These are phyloP conservation scores for Candida pini DNA, from an alignment of 805 yeast species.

Conservation along the genomic window DNA sequence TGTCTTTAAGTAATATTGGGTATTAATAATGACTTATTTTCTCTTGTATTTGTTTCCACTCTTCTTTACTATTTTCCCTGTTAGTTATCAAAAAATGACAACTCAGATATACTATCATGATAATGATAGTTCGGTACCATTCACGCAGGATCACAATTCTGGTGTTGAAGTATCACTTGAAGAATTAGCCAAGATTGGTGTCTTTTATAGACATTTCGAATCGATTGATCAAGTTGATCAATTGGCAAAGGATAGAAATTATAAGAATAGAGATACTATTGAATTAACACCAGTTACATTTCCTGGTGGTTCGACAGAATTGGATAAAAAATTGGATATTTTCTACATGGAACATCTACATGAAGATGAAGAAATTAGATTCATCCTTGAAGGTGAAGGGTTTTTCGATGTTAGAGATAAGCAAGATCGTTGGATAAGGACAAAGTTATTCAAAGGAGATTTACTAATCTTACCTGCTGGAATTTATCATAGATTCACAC, in stretches of 20 bases:
- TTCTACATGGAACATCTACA: constrained; percentile 87
- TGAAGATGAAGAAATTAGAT: constrained; percentile 95
- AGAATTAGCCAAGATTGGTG: constrained; percentile 57
- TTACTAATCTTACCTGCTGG: constrained; percentile 82
- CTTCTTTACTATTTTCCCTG: too few species aligned
- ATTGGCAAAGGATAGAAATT: constrained; percentile 64
- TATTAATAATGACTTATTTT: too few species aligned
- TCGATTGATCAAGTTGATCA: constrained; percentile 52
- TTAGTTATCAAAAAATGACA: constrained; percentile 13
- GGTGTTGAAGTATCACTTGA: constrained; percentile 51
- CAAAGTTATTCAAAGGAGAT: constrained; percentile 59
- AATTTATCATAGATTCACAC: constrained; percentile 87
- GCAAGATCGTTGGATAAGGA: constrained; percentile 66
- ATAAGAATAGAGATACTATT: constrained; percentile 76
- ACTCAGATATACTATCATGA: constrained; percentile 54
- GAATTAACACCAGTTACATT: constrained; percentile 54
- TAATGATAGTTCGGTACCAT: constrained; percentile 46
- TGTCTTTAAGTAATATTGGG: too few species aligned
- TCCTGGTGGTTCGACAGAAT: constrained; percentile 53
- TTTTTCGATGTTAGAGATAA: constrained; percentile 79
- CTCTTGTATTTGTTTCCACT: too few species aligned
- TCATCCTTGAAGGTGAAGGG: constrained; percentile 84
- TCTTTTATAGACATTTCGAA: constrained; percentile 51
- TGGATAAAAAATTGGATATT: constrained; percentile 56
- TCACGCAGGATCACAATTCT: constrained; percentile 67